phyloP scores from a whole-genome alignment of 1,284 basidiomycete genomes.

The Irpex sp. region DNA sequence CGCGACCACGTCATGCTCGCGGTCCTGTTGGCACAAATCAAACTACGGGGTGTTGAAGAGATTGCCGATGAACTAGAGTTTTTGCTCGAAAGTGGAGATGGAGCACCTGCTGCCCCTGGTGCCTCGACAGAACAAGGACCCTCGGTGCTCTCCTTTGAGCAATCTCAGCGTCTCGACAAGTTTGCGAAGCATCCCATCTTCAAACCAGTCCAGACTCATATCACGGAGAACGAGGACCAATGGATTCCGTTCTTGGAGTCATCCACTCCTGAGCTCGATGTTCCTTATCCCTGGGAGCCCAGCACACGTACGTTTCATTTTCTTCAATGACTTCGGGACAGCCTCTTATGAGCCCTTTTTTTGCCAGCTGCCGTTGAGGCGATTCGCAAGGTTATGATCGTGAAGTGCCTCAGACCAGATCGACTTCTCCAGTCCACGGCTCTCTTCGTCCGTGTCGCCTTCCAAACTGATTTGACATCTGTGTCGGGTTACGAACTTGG shows the following conservation, averaged over 20 bases:
- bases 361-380: slow-evolving; percentile 62
- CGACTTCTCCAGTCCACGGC: slow-evolving; percentile 79
- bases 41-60: slow-evolving; percentile 74
- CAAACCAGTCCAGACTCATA: slow-evolving; percentile 68
- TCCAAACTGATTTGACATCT: slow-evolving; percentile 73
- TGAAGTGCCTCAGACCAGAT: slow-evolving; percentile 90
- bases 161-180: slow-evolving; percentile 58
- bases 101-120: slow-evolving; percentile 39
- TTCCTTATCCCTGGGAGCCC: slow-evolving; percentile 77
- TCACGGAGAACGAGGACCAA: slow-evolving; percentile 57
- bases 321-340: not conserved
- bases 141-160: slow-evolving; percentile 58
- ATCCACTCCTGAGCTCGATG: slow-evolving; percentile 60
- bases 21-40: slow-evolving; percentile 86
- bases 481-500: slow-evolving; percentile 72
- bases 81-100: slow-evolving; percentile 82
- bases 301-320: slow-evolving; percentile 55
- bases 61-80: slow-evolving; percentile 86
- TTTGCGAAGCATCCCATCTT: slow-evolving; percentile 72
- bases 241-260: slow-evolving; percentile 79
- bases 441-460: slow-evolving; percentile 68
- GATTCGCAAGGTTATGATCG: slow-evolving; percentile 69
- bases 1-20: slow-evolving; percentile 91
- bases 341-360: not conserved
- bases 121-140: slow-evolving; percentile 33